These are phyloP conservation scores for Gremmenia infestans DNA, from an alignment of 2,329 filamentous ascomycete species.

Conservation along the genomic window DNA sequence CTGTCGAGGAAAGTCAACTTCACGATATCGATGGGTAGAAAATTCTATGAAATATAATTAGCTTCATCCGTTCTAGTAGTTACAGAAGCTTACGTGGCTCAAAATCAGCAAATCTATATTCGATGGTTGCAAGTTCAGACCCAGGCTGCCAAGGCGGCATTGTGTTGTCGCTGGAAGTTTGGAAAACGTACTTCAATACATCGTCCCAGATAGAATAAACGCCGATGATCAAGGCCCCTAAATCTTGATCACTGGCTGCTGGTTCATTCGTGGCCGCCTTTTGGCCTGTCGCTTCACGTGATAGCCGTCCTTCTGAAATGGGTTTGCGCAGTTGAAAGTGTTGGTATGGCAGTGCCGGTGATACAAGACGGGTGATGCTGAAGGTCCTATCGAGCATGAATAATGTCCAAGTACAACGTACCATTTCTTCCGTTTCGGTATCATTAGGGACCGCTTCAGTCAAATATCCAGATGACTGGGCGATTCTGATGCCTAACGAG, in stretches of 20 bases:
- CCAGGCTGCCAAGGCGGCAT: slow-evolving; percentile 15
- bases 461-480: slow-evolving; percentile 13
- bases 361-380: slow-evolving; percentile 14
- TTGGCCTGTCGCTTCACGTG: background rate
- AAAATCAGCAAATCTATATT: slow-evolving; percentile 18
- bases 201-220: slow-evolving; percentile 18
- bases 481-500: slow-evolving; percentile 12
- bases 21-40: slow-evolving; percentile 16
- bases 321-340: slow-evolving; percentile 13
- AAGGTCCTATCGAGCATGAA: slow-evolving; percentile 19
- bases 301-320: slow-evolving; percentile 5
- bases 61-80: background rate
- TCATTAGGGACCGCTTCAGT: background rate
- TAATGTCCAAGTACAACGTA: slow-evolving; percentile 16
- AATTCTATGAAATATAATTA: slow-evolving; percentile 9
- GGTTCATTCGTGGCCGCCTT: background rate
- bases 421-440: slow-evolving; percentile 7
- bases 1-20: slow-evolving; percentile 16
- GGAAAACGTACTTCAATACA: slow-evolving; percentile 14
- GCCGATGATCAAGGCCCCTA: slow-evolving; percentile 11
- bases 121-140: slow-evolving; percentile 17
- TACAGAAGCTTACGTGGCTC: slow-evolving; percentile 11
- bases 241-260: slow-evolving; percentile 7
- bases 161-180: slow-evolving; percentile 10
- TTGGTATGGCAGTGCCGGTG: slow-evolving; percentile 10